Percentiles rank a stretch among this genome's conserved stretches.
phyloP scores from a whole-genome alignment of 2,329 filamentous ascomycete genomes.

The Metarhizium robertsii region DNA sequence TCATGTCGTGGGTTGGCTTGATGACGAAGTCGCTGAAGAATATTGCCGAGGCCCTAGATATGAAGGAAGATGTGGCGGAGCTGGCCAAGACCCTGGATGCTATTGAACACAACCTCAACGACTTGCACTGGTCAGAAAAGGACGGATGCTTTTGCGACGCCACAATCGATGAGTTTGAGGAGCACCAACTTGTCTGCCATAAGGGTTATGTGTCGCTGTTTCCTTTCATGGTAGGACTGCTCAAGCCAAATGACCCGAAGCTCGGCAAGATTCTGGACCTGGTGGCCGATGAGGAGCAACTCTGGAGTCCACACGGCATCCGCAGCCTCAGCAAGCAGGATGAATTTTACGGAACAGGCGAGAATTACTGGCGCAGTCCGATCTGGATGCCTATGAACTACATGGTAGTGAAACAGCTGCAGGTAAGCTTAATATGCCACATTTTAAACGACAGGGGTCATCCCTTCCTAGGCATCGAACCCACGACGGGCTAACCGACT shows the following conservation, averaged over 20 bases:
- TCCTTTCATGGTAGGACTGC: constrained; percentile 77
- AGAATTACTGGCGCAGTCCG: constrained; percentile 96
- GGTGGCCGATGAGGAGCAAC: constrained; percentile 68
- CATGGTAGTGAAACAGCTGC: constrained; percentile 67
- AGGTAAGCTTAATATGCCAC: constrained; percentile 44
- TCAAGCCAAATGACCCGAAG: constrained; percentile 64
- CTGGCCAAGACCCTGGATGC: constrained; percentile 64
- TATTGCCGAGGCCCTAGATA: constrained; percentile 66
- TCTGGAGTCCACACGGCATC: constrained; percentile 88
- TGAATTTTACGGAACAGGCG: constrained; percentile 74
- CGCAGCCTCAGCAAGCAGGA: constrained; percentile 80
- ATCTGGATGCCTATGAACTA: constrained; percentile 98
- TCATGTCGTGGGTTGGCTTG: constrained; percentile 96
- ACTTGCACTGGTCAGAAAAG: constrained; percentile 83
- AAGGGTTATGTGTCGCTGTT: constrained; percentile 94
- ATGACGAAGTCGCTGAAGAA: constrained; percentile 81
- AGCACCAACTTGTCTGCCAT: constrained; percentile 82
- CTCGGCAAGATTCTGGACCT: constrained; percentile 68
- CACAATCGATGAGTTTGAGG: constrained; percentile 91
- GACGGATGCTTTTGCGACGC: constrained; percentile 86
- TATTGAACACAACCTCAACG: constrained; percentile 78
- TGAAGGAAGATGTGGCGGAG: constrained; percentile 65
- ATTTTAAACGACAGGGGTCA: not conserved
- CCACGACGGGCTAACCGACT: constrained; percentile 18
- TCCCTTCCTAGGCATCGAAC: not conserved